Evolutionary conservation across 2,329 filamentous ascomycete species (phyloP).

Genomic region (Talaromyces sp.): DNA sequence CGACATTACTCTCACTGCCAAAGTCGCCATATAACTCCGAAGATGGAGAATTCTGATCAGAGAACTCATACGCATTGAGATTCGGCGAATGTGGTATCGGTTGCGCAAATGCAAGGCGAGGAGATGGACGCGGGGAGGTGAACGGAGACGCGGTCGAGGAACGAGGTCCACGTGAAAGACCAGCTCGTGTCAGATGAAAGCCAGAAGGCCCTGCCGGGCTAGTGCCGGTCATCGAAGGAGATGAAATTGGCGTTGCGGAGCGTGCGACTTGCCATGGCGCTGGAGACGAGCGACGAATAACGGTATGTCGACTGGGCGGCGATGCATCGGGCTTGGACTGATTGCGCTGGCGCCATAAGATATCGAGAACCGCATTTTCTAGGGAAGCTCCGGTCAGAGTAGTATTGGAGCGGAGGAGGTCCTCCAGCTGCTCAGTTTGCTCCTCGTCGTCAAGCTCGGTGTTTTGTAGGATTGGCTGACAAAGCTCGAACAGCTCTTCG

Average conservation of each 20-base stretch:
- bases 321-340: slow-evolving; percentile 51
- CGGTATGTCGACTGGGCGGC: slow-evolving; percentile 75
- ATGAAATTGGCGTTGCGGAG: slow-evolving; percentile 73
- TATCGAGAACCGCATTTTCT: slow-evolving; percentile 80
- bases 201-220: slow-evolving; percentile 81
- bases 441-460: slow-evolving; percentile 78
- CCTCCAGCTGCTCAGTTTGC: slow-evolving; percentile 82
- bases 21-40: slow-evolving; percentile 86
- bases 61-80: slow-evolving; percentile 93
- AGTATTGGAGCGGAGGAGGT: slow-evolving; percentile 71
- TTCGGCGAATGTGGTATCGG: slow-evolving; percentile 94
- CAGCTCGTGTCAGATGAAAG: slow-evolving; percentile 65
- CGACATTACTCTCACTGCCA: slow-evolving; percentile 80
- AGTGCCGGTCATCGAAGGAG: slow-evolving; percentile 68
- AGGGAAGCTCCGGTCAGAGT: slow-evolving; percentile 66
- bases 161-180: slow-evolving; percentile 70
- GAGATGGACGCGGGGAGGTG: slow-evolving; percentile 86
- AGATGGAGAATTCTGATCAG: slow-evolving; percentile 65
- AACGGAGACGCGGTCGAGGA: slow-evolving; percentile 80
- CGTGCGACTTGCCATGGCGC: slow-evolving; percentile 82
- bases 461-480: slow-evolving; percentile 77
- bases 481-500: slow-evolving; percentile 84
- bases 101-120: slow-evolving; percentile 81
- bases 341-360: slow-evolving; percentile 59
- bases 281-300: slow-evolving; percentile 84